A percentile compares a stretch with the other conserved stretches of the same genome.
These are phyloP conservation scores for Croton laevigatus DNA, from an alignment of 441 rosid species.

Conservation along the genomic window DNA sequence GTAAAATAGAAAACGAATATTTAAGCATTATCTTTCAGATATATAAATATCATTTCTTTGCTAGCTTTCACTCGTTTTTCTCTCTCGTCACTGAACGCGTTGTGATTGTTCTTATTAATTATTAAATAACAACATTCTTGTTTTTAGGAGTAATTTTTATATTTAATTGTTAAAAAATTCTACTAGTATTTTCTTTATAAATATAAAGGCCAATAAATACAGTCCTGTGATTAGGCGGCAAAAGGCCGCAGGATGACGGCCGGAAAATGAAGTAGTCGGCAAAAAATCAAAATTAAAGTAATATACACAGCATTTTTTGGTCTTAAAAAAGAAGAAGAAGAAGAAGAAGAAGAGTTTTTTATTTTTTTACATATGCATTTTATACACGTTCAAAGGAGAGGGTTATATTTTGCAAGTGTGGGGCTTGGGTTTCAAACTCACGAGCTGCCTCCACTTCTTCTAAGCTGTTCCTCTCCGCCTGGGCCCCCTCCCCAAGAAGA, in stretches of 20 bases:
- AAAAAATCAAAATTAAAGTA: not conserved
- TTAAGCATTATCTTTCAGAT: not conserved
- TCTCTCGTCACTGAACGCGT: conserved; percentile 15
- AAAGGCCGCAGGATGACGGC: not conserved
- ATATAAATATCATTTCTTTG: not conserved
- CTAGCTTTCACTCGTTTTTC: not conserved
- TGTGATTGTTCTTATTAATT: not conserved
- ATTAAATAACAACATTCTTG: not conserved
- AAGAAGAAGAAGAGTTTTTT: too few relatives aligned
- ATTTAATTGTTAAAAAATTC: not conserved
- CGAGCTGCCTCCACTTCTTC: too few relatives aligned
- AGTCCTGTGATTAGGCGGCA: not conserved
- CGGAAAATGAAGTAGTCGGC: not conserved
- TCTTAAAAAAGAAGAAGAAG: too few relatives aligned
- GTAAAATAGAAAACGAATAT: not conserved
- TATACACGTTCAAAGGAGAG: too few relatives aligned
- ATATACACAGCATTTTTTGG: not conserved
- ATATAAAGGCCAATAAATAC: not conserved
- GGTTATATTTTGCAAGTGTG: too few relatives aligned
- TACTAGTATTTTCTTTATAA: not conserved
- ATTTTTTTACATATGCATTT: too few relatives aligned
- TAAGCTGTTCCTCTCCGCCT: too few relatives aligned
- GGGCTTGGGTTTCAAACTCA: too few relatives aligned
- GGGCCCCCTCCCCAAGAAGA: too few relatives aligned
- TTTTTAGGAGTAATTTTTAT: not conserved